Percentiles rank a stretch among this genome's conserved stretches.
Conservation (phyloP, 305 asterid species). For the Galium porrigens region DNA sequence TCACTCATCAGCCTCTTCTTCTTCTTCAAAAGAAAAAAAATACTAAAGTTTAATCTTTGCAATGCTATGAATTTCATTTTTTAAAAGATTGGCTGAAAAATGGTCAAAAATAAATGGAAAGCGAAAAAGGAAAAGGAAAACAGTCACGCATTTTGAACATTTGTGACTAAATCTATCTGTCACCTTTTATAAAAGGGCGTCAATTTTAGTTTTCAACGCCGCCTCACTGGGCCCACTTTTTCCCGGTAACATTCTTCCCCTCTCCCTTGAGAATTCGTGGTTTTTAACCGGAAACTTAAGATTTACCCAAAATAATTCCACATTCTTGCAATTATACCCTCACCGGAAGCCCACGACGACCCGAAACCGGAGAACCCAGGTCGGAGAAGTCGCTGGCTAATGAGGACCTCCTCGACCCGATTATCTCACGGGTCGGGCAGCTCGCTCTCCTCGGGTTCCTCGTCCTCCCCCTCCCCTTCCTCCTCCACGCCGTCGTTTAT, state of each 20-base stretch:
- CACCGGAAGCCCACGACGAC: constrained; percentile 3
- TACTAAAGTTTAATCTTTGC: no score
- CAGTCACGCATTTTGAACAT: background rate
- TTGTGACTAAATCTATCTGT: background rate
- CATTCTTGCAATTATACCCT: constrained; percentile 8
- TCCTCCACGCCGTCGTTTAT: constrained; percentile 16
- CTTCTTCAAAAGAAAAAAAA: no score
- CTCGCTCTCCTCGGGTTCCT: background rate
- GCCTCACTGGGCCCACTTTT: background rate
- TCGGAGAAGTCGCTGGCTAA: constrained; percentile 24
- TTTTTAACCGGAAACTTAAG: background rate
- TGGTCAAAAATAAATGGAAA: background rate
- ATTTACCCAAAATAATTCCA: background rate
- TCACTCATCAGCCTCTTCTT: no score
- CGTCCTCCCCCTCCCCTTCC: constrained; percentile 1
- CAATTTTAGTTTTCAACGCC: background rate
- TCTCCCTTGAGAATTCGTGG: background rate
- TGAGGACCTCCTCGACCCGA: constrained; percentile 17
- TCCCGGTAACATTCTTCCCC: background rate
- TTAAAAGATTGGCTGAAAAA: background rate
- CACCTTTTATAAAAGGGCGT: background rate
- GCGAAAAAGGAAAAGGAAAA: background rate
- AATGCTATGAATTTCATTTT: no score
- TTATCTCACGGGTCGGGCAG: constrained; percentile 9
- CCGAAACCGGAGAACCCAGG: constrained; percentile 1